Evolutionary conservation across 768 basidiomycete genomes (phyloP).

Genomic region (Leccinum aurantiacum): DNA sequence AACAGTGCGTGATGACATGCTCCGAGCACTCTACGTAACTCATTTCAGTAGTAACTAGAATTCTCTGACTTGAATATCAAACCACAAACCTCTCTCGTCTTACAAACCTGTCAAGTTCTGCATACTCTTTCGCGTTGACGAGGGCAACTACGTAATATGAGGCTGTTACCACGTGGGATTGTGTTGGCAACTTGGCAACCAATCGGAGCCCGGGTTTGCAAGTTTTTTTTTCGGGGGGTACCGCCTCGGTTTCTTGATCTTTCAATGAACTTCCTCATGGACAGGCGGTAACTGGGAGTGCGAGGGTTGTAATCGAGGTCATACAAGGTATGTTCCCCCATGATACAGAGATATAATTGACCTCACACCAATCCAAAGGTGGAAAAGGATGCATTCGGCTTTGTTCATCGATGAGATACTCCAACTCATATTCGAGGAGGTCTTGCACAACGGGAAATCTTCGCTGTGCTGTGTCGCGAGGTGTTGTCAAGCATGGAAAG

Average conservation of each 20-base stretch:
- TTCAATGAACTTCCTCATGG: not conserved
- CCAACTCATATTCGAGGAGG: conserved; percentile 40
- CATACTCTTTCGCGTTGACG: not conserved
- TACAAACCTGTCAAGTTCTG: too few relatives aligned
- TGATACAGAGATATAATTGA: not conserved
- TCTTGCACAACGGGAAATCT: conserved; percentile 27
- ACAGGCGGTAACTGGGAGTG: not conserved
- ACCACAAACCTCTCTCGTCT: too few relatives aligned
- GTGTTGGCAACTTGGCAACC: not conserved
- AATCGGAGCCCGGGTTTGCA: conserved; percentile 10
- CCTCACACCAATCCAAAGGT: not conserved
- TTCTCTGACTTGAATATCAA: conserved; percentile 2
- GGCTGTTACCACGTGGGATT: conserved; percentile 9
- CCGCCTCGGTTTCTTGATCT: conserved; percentile 4
- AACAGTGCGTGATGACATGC: conserved; percentile 17
- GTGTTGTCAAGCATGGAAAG: conserved; percentile 47
- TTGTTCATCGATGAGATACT: conserved; percentile 53
- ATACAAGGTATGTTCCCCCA: conserved; percentile 8
- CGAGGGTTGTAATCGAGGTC: not conserved
- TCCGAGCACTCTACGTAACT: conserved; percentile 9
- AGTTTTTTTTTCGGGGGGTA: conserved; percentile 21
- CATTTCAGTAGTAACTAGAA: conserved; percentile 2
- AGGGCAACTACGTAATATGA: not conserved
- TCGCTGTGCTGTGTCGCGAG: conserved; percentile 40
- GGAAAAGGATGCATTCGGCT: conserved; percentile 40